These are phyloP conservation scores for Lachnellula arida DNA, from an alignment of 2,329 filamentous ascomycete genomes.

Conservation along the genomic window DNA sequence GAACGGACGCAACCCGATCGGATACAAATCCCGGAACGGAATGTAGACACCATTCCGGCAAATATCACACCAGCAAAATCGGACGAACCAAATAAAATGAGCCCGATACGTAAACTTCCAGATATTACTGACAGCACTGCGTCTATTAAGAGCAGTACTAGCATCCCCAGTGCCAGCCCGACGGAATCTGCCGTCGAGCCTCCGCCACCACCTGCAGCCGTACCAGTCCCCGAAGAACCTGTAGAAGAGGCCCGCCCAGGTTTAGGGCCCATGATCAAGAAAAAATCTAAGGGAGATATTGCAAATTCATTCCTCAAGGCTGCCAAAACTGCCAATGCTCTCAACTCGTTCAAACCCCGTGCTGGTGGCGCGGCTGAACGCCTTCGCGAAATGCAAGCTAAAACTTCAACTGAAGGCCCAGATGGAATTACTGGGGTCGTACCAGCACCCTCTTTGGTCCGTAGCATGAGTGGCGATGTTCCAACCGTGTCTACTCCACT, in stretches of 20 bases:
- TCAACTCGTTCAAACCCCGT: constrained; percentile 72
- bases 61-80: constrained; percentile 2
- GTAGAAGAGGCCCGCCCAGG: constrained; percentile 57
- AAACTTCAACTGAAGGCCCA: constrained; percentile 56
- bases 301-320: constrained; percentile 77
- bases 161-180: background rate
- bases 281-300: constrained; percentile 66
- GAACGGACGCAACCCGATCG: background rate
- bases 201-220: constrained; percentile 1
- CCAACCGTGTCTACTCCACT: constrained; percentile 31
- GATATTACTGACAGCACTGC: constrained; percentile 5
- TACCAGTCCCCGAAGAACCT: constrained; percentile 6
- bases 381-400: constrained; percentile 52
- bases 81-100: constrained; percentile 5
- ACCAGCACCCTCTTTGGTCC: constrained; percentile 61
- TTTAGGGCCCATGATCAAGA: constrained; percentile 85
- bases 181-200: constrained; percentile 2
- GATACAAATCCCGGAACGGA: constrained; percentile 1
- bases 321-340: constrained; percentile 59
- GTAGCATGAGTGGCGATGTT: constrained; percentile 37
- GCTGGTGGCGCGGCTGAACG: constrained; percentile 82
- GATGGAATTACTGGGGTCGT: constrained; percentile 90
- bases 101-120: constrained; percentile 7
- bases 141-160: constrained; percentile 7
- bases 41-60: background rate